Conservation (phyloP, 768 basidiomycete genomes). For the Suillus placidus region DNA sequence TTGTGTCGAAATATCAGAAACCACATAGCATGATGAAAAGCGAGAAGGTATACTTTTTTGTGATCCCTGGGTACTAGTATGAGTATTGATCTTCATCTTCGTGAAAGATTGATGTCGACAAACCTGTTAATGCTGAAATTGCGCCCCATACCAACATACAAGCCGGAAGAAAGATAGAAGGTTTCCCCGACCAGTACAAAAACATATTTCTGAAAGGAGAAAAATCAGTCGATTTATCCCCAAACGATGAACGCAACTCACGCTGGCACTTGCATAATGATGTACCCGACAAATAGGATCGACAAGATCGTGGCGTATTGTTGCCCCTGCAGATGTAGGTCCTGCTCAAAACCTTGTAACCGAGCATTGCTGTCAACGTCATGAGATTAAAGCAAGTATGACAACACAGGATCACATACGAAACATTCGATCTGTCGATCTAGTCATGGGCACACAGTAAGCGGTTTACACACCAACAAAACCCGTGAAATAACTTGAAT, state of each 20-base stretch:
- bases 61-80: background rate
- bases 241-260: background rate
- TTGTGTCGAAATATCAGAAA: slow-evolving; percentile 2
- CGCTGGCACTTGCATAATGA: slow-evolving; percentile 29
- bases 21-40: background rate
- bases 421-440: slow-evolving; percentile 14
- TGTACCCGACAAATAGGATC: slow-evolving; percentile 30
- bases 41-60: slow-evolving; percentile 3
- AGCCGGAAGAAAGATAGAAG: slow-evolving; percentile 28
- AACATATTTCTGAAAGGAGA: slow-evolving; percentile 29
- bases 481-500: background rate
- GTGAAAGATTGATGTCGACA: background rate
- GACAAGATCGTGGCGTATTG: slow-evolving; percentile 29
- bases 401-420: background rate
- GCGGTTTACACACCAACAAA: background rate
- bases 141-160: slow-evolving; percentile 39
- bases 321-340: slow-evolving; percentile 26
- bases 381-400: background rate
- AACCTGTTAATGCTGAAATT: slow-evolving; percentile 42
- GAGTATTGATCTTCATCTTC: background rate
- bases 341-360: slow-evolving; percentile 27
- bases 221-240: background rate
- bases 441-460: background rate
- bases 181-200: slow-evolving; percentile 32
- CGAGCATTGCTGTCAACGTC: slow-evolving; percentile 17